These are phyloP conservation scores for Phoma sp. DNA, from an alignment of 2,329 filamentous ascomycete genomes.

Conservation along the genomic window DNA sequence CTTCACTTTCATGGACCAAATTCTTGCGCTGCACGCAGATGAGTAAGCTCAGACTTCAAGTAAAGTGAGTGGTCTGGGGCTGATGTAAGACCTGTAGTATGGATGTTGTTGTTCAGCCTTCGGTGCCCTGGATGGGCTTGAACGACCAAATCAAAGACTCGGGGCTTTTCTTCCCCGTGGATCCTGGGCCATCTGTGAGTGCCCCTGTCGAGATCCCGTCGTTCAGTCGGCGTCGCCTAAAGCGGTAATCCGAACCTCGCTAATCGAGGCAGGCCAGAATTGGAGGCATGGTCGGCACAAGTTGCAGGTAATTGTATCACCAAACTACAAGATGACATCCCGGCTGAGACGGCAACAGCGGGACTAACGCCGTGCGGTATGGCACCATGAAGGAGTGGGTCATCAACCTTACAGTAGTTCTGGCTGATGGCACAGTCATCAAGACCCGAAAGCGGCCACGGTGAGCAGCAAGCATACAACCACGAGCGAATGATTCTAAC, in stretches of 20 bases:
- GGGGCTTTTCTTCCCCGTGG: constrained; percentile 88
- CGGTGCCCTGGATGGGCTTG: constrained; percentile 88
- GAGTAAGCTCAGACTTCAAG: constrained; percentile 57
- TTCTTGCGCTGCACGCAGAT: constrained; percentile 78
- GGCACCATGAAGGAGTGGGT: constrained; percentile 91
- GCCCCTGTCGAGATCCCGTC: constrained; percentile 3
- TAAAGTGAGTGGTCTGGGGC: neutral
- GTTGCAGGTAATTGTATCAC: constrained; percentile 52
- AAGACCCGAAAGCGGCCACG: constrained; percentile 79
- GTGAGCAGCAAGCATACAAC: constrained; percentile 26
- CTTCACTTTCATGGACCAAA: constrained; percentile 84
- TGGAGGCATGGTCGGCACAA: constrained; percentile 83
- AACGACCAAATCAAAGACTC: constrained; percentile 76
- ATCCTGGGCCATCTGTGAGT: constrained; percentile 70
- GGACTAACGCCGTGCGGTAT: constrained; percentile 81
- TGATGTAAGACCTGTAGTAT: constrained; percentile 57
- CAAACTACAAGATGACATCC: neutral
- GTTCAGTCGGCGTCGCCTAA: constrained; percentile 19
- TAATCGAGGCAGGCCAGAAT: constrained; percentile 66
- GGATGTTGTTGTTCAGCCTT: constrained; percentile 91
- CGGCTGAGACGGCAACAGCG: constrained; percentile 54
- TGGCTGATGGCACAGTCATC: constrained; percentile 78
- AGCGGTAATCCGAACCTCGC: constrained; percentile 22
- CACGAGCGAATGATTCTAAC: constrained; percentile 1
- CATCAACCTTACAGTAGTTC: constrained; percentile 79